Percentiles rank a stretch among this genome's conserved stretches.
phyloP scores from a whole-genome alignment of 2,329 filamentous ascomycete genomes.

The Penicillium sp. region DNA sequence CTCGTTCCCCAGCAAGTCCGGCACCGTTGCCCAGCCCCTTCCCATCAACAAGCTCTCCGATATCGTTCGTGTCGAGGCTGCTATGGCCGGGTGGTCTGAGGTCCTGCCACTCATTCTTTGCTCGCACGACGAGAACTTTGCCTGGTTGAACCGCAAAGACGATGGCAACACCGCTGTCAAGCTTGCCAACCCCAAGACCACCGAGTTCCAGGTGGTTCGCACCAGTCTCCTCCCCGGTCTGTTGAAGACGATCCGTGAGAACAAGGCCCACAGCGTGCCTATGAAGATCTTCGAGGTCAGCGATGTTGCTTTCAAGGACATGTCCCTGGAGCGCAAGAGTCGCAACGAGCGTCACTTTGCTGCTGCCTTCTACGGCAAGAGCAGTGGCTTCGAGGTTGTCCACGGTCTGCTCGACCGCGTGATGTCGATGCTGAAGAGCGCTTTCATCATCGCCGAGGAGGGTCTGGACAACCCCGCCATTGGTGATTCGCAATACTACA shows the following conservation, averaged over 20 bases:
- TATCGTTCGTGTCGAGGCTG: conserved; percentile 83
- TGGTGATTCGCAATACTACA: conserved; percentile 78
- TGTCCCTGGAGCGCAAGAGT: conserved; percentile 76
- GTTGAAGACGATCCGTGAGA: conserved; percentile 90
- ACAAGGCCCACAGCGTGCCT: conserved; percentile 83
- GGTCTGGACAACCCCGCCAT: conserved; percentile 62
- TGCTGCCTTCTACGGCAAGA: conserved; percentile 94
- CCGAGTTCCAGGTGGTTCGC: conserved; percentile 90
- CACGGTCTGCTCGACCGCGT: conserved; percentile 91
- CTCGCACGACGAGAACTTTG: conserved; percentile 98
- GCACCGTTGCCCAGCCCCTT: conserved; percentile 82
- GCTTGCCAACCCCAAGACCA: conserved; percentile 89
- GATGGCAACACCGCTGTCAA: conserved; percentile 80
- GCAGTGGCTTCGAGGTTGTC: conserved; percentile 90
- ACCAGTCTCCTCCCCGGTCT: conserved; percentile 84
- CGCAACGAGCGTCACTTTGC: conserved; percentile 94
- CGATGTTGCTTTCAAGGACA: conserved; percentile 90
- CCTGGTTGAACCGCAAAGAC: conserved; percentile 87
- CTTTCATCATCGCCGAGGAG: conserved; percentile 77
- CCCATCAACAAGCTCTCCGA: conserved; percentile 93
- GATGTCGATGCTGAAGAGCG: conserved; percentile 85
- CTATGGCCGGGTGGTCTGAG: conserved; percentile 94
- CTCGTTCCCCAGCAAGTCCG: conserved; percentile 80
- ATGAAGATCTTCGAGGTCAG: conserved; percentile 92
- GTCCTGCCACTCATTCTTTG: conserved; percentile 95